phyloP scores from a whole-genome alignment of 2,329 filamentous ascomycete genomes.

The Sarocladium strictum region DNA sequence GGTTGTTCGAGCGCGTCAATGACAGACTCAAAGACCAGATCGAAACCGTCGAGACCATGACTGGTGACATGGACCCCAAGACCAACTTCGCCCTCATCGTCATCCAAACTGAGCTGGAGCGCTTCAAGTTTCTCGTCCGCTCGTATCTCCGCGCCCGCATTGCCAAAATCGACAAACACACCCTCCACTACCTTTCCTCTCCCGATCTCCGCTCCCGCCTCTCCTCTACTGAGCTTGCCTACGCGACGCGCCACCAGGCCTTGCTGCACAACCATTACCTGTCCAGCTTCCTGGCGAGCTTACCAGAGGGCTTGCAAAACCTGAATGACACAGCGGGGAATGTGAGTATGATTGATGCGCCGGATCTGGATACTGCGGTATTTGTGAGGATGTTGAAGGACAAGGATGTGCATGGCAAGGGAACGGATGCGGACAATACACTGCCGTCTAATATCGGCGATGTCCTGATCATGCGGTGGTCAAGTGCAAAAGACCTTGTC shows the following conservation, averaged over 20 bases:
- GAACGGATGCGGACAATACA: slow-evolving; percentile 57
- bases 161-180: slow-evolving; percentile 78
- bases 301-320: slow-evolving; percentile 72
- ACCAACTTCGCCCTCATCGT: slow-evolving; percentile 92
- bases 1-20: slow-evolving; percentile 77
- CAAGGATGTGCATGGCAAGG: slow-evolving; percentile 50
- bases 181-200: slow-evolving; percentile 64
- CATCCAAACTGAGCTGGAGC: slow-evolving; percentile 90
- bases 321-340: slow-evolving; percentile 88
- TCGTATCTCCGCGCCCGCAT: slow-evolving; percentile 79
- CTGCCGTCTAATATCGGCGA: slow-evolving; percentile 56
- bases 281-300: slow-evolving; percentile 75
- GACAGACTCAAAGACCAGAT: slow-evolving; percentile 65
- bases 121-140: slow-evolving; percentile 86
- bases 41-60: slow-evolving; percentile 68
- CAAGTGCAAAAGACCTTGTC: slow-evolving; percentile 61
- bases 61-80: slow-evolving; percentile 79
- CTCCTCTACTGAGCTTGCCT: slow-evolving; percentile 71
- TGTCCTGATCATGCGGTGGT: slow-evolving; percentile 65
- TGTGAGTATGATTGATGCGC: slow-evolving; percentile 85
- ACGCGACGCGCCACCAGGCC: slow-evolving; percentile 78
- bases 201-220: slow-evolving; percentile 54
- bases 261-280: slow-evolving; percentile 81
- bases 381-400: slow-evolving; percentile 71
- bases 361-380: slow-evolving; percentile 76